Percentiles rank a stretch among this genome's conserved stretches.
Conservation (phyloP, 176 grass and related monocot species). For the Triticum dicoccoides region DNA sequence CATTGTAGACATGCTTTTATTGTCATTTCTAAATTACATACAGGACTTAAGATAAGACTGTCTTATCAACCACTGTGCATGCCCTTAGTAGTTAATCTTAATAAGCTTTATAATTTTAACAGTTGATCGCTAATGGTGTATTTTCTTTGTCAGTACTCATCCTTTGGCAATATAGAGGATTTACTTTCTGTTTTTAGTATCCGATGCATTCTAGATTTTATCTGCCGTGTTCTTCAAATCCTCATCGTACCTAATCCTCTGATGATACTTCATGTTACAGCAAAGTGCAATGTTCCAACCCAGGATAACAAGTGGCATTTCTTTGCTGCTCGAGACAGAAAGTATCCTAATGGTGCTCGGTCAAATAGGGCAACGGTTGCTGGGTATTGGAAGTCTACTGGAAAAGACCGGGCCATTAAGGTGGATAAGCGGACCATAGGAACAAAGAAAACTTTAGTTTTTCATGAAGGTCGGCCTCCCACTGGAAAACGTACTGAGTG, state of each 20-base stretch:
- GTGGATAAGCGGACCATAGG: conserved; percentile 55
- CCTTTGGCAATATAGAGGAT: neutral
- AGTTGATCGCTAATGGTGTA: conserved; percentile 8
- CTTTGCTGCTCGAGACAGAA: conserved; percentile 68
- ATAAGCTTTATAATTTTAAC: neutral
- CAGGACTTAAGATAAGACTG: too few species aligned
- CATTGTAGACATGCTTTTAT: too few species aligned
- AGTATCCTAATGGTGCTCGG: conserved; percentile 79
- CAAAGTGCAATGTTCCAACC: conserved; percentile 53
- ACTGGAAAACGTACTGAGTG: conserved; percentile 73
- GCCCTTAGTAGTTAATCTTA: neutral
- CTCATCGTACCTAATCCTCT: conserved; percentile 18
- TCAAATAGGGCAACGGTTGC: conserved; percentile 72
- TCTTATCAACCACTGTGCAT: too few species aligned
- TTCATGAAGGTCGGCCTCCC: conserved; percentile 86
- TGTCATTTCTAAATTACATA: too few species aligned
- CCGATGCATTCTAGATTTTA: neutral
- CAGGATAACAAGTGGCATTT: conserved; percentile 95
- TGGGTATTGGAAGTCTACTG: conserved; percentile 98
- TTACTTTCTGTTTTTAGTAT: neutral
- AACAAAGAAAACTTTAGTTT: conserved; percentile 97
- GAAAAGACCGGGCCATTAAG: conserved; percentile 76
- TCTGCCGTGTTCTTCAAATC: neutral
- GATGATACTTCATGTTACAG: conserved; percentile 41
- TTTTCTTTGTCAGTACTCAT: neutral